Percentiles rank a stretch among this genome's conserved stretches.
Conservation (phyloP, 331 rosid species). For the Stylosanthes scabra region DNA sequence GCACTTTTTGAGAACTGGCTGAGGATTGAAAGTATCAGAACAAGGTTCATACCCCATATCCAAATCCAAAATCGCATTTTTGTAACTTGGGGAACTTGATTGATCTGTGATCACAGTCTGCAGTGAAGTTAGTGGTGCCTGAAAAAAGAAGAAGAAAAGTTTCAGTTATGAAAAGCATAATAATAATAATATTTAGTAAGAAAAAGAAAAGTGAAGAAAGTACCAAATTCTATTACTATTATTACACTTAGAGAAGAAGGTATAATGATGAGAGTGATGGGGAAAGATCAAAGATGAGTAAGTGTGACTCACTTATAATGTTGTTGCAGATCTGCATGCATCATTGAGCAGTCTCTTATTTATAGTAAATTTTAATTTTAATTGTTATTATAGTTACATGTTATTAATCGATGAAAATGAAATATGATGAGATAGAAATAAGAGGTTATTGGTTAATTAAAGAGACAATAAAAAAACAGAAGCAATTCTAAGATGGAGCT, state of each 20-base stretch:
- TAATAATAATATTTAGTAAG: slow-evolving; percentile 29
- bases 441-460: slow-evolving; percentile 20
- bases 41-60: slow-evolving; percentile 56
- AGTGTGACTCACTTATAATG: slow-evolving; percentile 53
- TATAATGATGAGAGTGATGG: slow-evolving; percentile 64
- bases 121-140: slow-evolving; percentile 52
- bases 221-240: slow-evolving; percentile 48
- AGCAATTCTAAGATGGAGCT: slow-evolving; percentile 27
- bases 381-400: slow-evolving; percentile 53
- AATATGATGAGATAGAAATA: neutral
- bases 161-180: slow-evolving; percentile 27
- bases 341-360: slow-evolving; percentile 46
- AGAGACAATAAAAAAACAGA: neutral
- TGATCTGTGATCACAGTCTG: slow-evolving; percentile 42
- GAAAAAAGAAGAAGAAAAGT: slow-evolving; percentile 34
- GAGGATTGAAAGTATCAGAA: slow-evolving; percentile 42
- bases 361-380: slow-evolving; percentile 26
- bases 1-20: slow-evolving; percentile 37
- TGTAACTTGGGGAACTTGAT: slow-evolving; percentile 60
- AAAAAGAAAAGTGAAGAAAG: slow-evolving; percentile 53
- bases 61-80: slow-evolving; percentile 63
- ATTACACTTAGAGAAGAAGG: slow-evolving; percentile 81
- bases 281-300: slow-evolving; percentile 26
- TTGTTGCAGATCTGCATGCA: slow-evolving; percentile 49
- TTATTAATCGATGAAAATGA: no score